These are phyloP conservation scores for Didymella pomorum DNA, from an alignment of 2,329 filamentous ascomycete species.

Conservation along the genomic window DNA sequence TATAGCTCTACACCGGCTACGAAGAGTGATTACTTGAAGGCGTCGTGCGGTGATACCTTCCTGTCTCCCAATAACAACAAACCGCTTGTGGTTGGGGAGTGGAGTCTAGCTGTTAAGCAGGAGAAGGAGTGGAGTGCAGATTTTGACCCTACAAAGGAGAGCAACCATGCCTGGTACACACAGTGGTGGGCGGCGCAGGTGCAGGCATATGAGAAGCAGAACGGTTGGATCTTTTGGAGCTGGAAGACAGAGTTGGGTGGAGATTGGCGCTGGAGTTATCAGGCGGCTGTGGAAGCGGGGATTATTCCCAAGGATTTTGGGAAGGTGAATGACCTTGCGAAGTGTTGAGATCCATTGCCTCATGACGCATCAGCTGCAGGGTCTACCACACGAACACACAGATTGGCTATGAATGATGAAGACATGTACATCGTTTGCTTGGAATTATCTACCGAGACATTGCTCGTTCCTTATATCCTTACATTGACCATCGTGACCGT, in stretches of 20 bases:
- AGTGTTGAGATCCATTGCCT: not conserved
- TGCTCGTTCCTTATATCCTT: conserved; percentile 3
- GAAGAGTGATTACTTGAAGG: conserved; percentile 58
- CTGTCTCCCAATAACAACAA: conserved; percentile 47
- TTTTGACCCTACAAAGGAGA: conserved; percentile 50
- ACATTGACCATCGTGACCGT: conserved; percentile 2
- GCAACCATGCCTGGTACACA: conserved; percentile 60
- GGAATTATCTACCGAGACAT: conserved; percentile 10
- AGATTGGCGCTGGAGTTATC: conserved; percentile 62
- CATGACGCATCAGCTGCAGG: not conserved
- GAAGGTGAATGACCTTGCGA: not conserved
- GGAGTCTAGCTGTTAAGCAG: conserved; percentile 62
- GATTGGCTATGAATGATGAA: not conserved
- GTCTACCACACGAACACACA: not conserved
- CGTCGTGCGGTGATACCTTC: conserved; percentile 59
- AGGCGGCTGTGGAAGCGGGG: conserved; percentile 23
- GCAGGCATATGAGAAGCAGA: conserved; percentile 61
- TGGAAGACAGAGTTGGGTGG: conserved; percentile 62
- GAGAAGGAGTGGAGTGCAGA: conserved; percentile 57
- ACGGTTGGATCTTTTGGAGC: conserved; percentile 68
- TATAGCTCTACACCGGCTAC: conserved; percentile 53
- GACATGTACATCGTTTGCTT: conserved; percentile 5
- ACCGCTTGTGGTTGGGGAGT: conserved; percentile 67
- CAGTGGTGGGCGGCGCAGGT: conserved; percentile 67
- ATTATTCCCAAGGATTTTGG: conserved; percentile 7